These are phyloP conservation scores for Aspergillus brasiliensis DNA, from an alignment of 2,329 filamentous ascomycete species.

Conservation along the genomic window DNA sequence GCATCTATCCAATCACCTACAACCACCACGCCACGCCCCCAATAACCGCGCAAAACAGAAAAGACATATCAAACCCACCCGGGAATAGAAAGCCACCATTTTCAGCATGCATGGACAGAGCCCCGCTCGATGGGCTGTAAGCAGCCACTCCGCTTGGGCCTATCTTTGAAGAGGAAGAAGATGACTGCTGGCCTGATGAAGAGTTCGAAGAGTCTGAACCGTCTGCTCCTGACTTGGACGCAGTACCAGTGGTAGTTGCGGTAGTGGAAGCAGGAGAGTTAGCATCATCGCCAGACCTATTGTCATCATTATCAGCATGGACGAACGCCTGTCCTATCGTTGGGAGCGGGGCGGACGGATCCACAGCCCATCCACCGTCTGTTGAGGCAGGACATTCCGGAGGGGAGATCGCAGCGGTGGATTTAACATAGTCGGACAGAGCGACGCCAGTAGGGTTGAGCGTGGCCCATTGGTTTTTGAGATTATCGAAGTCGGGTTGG, in stretches of 20 bases:
- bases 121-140: too few species aligned
- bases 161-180: too few species aligned
- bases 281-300: neutral
- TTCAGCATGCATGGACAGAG: too few species aligned
- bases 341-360: conserved; percentile 70
- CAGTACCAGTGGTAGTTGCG: neutral
- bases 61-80: neutral
- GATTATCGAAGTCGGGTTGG: conserved; percentile 74
- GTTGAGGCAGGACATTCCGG: conserved; percentile 73
- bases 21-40: conserved; percentile 14
- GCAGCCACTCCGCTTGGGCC: too few species aligned
- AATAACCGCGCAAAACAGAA: conserved; percentile 8
- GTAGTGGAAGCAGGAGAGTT: neutral
- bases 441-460: conserved; percentile 69
- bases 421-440: conserved; percentile 65
- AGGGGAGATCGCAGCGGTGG: conserved; percentile 61
- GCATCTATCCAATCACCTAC: neutral
- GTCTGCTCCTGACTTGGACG: neutral
- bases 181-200: too few species aligned
- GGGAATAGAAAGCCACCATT: neutral
- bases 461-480: conserved; percentile 75
- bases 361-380: conserved; percentile 68
- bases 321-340: conserved; percentile 60
- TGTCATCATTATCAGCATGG: neutral
- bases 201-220: neutral